Evolutionary conservation across 1,284 basidiomycete genomes (phyloP), one percentile per base, ranked within the genome.

Genomic region (Tilletia setariae): DNA sequence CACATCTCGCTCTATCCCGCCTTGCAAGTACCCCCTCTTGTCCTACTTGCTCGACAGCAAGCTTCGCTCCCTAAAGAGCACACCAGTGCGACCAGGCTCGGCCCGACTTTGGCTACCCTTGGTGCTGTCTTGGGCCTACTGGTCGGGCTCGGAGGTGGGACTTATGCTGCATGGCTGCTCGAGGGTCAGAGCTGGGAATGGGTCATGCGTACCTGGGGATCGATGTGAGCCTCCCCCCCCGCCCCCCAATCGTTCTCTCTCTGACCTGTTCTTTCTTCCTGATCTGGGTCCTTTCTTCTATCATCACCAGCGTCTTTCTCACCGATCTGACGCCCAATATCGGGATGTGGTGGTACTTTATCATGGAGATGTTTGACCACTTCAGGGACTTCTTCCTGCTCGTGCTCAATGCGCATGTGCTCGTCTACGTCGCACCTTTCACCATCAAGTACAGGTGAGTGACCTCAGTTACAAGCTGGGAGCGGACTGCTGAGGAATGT

Each of bases 311-410:
- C 19, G n/a, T 77, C 56, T 70, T 81, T 15, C 67, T 74, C 7
- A 72, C 76, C 28, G 74, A 81, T 40, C 72, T 98, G 67, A 93
- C 92, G 4, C 96, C 96, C 0, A 97, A 95, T 77, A 89, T 92
- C 8, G 95, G 95, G 2, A 85, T 98, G 46, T 94, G 92, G 90
- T 98, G 96, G 96, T 98, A 98, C 84, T 98, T 98, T 84, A 97
- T 98, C 84, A 97, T 94, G 15, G 94, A 98, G 83, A 98, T 98
- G 90, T 99, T 99, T 77, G 94, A 97, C 79, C 92, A 98, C 83
- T 99, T 98, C 85, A 86, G 94, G 40, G 87, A 90, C 1, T 98
- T 98, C 84, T 99, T 97, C 86, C 85, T 96, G 21, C 90, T 94
- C 85, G 91, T 92, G n/a, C 98, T 98, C 83, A 93, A 92, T 51